These are phyloP conservation scores for Poa pratensis DNA, from an alignment of 176 grass and related monocot genomes.

Conservation along the genomic window DNA sequence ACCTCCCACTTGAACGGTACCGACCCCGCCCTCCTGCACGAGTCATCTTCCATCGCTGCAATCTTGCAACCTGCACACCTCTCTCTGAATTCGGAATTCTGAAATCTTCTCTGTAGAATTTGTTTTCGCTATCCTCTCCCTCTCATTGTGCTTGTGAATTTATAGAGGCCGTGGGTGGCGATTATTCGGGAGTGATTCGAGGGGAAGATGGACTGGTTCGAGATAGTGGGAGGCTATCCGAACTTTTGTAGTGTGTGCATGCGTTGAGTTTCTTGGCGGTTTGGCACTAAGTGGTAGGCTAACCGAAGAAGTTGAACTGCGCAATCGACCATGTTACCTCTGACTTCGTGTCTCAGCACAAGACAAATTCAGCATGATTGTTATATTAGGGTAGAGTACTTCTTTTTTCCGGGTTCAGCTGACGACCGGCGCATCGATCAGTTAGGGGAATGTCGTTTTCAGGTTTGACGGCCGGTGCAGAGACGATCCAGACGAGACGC, in stretches of 20 bases:
- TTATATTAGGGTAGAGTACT: too few relatives aligned
- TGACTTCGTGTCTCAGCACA: constrained; percentile 23
- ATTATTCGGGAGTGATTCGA: constrained; percentile 64
- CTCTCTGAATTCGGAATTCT: background rate
- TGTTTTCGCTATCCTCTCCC: background rate
- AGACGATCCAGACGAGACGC: background rate
- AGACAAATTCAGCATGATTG: background rate
- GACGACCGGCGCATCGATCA: constrained; percentile 26
- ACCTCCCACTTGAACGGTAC: constrained; percentile 94
- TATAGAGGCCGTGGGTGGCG: constrained; percentile 34
- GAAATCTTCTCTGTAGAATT: background rate
- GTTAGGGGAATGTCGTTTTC: constrained; percentile 44
- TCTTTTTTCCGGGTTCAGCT: background rate
- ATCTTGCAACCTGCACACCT: background rate
- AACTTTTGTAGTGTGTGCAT: constrained; percentile 9
- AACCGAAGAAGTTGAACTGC: constrained; percentile 10
- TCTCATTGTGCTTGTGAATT: background rate
- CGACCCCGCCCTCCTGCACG: constrained; percentile 70
- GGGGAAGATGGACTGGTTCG: constrained; percentile 33
- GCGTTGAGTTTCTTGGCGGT: constrained; percentile 32
- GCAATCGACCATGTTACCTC: constrained; percentile 42
- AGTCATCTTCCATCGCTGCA: constrained; percentile 61
- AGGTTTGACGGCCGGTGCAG: constrained; percentile 25
- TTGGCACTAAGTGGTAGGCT: constrained; percentile 43
- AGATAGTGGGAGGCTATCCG: constrained; percentile 32